Conservation (phyloP, 2,329 filamentous ascomycete species). For the Cordyceps cateniannulata region DNA sequence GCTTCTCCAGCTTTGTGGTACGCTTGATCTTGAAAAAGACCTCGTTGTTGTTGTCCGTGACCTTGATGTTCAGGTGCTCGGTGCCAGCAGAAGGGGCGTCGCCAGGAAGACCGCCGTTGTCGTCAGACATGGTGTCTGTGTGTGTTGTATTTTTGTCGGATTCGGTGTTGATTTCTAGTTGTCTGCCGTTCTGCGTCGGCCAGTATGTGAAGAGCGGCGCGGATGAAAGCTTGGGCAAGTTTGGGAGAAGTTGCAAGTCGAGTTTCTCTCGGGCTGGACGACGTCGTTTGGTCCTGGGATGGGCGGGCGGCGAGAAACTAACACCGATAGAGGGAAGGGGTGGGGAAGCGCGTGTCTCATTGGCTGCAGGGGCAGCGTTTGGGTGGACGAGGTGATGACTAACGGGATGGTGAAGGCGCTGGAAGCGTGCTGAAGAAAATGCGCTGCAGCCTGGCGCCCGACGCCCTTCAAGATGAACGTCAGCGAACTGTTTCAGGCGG, state of each 20-base stretch:
- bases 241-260: not conserved
- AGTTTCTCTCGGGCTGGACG: not conserved
- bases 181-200: not conserved
- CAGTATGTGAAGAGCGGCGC: not conserved
- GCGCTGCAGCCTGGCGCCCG: not conserved
- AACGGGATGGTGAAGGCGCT: slow-evolving; percentile 1
- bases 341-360: slow-evolving; percentile 2
- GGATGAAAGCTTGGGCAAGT: not conserved
- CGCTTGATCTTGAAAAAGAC: slow-evolving; percentile 99
- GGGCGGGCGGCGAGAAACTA: not conserved
- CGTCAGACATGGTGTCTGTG: slow-evolving; percentile 41
- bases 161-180: not conserved
- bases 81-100: slow-evolving; percentile 40
- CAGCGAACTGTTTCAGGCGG: not conserved
- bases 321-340: not conserved
- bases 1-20: slow-evolving; percentile 88
- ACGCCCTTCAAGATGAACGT: not conserved
- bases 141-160: not conserved
- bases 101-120: slow-evolving; percentile 41
- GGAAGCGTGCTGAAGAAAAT: not conserved
- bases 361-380: not conserved
- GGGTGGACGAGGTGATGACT: not conserved
- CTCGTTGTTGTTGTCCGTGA: slow-evolving; percentile 98
- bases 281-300: slow-evolving; percentile 3
- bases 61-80: slow-evolving; percentile 98